Base-by-base conservation (phyloP, 345 rosid species). In the Erucastrum elatum region DNA sequence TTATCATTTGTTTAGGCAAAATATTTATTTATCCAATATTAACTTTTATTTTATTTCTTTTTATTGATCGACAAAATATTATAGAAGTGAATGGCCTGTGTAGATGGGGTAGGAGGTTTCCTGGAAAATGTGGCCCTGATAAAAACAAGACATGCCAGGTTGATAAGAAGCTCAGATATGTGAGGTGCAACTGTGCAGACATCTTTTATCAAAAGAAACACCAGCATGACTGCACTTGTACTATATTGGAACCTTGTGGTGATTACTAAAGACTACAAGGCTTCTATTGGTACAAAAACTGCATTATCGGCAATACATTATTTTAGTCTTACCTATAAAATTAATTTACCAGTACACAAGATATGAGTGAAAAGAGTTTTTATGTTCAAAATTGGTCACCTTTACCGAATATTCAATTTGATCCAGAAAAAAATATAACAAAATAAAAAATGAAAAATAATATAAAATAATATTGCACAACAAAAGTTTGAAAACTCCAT, bases 71-170 rank as follows among this genome's bases (percentile, higher is more conserved):
- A 16, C 30, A 15, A 25, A n/a, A 30, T 30, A 63, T 63, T 31
- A 25, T 34, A 64, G 68, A 64, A 64, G 46, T 64, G 27, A 16
- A 64, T 33, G 68, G 44, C 17, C 26, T n/a, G 16, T 64, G 68
- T 64, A 8, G 2, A 34, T 2, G 3, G 3, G 8, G 4, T 34
- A 9, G 3, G 3, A 8, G 11, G 35, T 15, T 1, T 16, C 68
- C 46, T 33, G 68, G 68, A 64, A 33, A 33, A 33, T 64, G 68
- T 15, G 67, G 67, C n/a, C 44, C 67, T 64, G 44, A 33, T 6
- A 39, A 44, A 64, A 64, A 64, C 67, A 64, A 64, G 25, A 53
- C 6, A 25, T 53, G 59, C 25, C 59, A 53, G 21, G 59, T 2
- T 7, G 59, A 55, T 5, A 55, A 16, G 60, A 8, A 17, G 27